Evolutionary conservation across 2,329 filamentous ascomycete species (phyloP).

Genomic region (Aspergillus pseudoglaucus): DNA sequence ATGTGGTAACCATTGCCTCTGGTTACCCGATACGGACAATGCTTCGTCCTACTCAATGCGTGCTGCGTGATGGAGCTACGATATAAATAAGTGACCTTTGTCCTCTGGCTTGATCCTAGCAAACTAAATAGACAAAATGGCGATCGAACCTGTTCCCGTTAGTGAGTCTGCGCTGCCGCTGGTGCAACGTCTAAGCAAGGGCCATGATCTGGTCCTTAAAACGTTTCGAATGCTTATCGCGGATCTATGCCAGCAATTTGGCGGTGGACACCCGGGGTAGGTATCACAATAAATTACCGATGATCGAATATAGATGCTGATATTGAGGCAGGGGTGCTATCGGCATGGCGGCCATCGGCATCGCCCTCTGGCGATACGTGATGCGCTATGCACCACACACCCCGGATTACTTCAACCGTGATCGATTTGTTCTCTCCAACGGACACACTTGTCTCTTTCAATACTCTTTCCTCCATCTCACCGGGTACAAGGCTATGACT

Average conservation of each 20-base stretch:
- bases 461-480: slow-evolving; percentile 26
- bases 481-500: slow-evolving; percentile 26
- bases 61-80: not conserved
- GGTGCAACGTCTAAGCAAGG: slow-evolving; percentile 16
- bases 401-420: slow-evolving; percentile 38
- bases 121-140: slow-evolving; percentile 13
- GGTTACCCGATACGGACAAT: slow-evolving; percentile 8
- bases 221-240: slow-evolving; percentile 59
- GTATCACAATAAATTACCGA: slow-evolving; percentile 10
- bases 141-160: slow-evolving; percentile 5
- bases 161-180: slow-evolving; percentile 14
- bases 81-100: slow-evolving; percentile 4
- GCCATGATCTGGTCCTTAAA: slow-evolving; percentile 49
- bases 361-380: slow-evolving; percentile 38
- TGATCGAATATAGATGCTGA: not conserved
- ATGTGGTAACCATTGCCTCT: slow-evolving; percentile 7
- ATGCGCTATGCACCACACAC: slow-evolving; percentile 38
- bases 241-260: slow-evolving; percentile 64
- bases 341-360: slow-evolving; percentile 41
- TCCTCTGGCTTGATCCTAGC: not conserved
- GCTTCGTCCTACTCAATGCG: slow-evolving; percentile 1
- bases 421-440: slow-evolving; percentile 42
- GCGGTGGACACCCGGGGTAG: slow-evolving; percentile 62
- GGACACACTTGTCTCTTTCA: slow-evolving; percentile 28
- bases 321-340: slow-evolving; percentile 35